A percentile compares a stretch with the other conserved stretches of the same genome.
These are phyloP conservation scores for Mycena capillaripes DNA, from an alignment of 768 basidiomycete genomes.

Conservation along the genomic window DNA sequence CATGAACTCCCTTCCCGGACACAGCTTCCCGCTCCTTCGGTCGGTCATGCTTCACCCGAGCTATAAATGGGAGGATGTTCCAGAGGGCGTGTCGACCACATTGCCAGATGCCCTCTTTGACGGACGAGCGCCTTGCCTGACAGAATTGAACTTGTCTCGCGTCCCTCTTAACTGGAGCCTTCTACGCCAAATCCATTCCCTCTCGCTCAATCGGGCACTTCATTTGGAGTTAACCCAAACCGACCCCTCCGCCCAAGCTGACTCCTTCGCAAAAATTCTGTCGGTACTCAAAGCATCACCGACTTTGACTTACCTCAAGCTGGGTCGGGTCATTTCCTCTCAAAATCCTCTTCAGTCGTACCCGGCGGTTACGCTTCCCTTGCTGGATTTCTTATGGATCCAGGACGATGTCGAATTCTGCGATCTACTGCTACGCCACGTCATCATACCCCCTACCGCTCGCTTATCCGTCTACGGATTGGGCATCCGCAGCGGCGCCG, in stretches of 20 bases:
- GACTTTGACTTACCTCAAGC: neutral
- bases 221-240: neutral
- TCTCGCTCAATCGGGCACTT: too few relatives aligned
- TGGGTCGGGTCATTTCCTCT: neutral
- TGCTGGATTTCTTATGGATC: neutral
- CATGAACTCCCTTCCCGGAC: neutral
- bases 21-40: neutral
- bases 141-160: too few relatives aligned
- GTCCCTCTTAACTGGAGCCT: neutral
- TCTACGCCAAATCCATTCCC: neutral
- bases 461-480: neutral
- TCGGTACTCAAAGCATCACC: neutral
- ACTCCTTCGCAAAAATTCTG: neutral
- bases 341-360: neutral
- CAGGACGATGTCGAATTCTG: neutral
- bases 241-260: neutral
- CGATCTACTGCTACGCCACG: neutral
- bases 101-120: slow-evolving; percentile 3
- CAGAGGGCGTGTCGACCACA: neutral
- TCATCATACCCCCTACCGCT: neutral
- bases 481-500: neutral
- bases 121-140: neutral
- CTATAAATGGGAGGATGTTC: neutral
- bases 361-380: neutral
- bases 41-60: neutral